Base-by-base conservation (phyloP, 2,329 filamentous ascomycete genomes). In the Capronia americana region DNA sequence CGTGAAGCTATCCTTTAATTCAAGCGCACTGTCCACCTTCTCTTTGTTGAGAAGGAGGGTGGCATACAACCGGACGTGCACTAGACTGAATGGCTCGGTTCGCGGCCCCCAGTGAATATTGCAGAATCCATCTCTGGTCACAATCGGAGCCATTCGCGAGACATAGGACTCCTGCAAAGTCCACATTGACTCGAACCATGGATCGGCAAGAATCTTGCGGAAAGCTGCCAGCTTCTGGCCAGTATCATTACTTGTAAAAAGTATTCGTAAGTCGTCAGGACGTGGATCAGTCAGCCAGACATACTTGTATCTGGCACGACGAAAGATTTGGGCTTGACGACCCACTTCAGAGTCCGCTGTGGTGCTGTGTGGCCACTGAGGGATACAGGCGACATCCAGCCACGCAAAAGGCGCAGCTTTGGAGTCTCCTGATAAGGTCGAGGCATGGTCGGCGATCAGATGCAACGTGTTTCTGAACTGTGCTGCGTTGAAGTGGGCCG, bases 301-400 rank as follows among this genome's bases (percentile, higher is more conserved):
- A 20, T 10, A 50, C n/a, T 7, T n/a, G 20, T 6, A 7, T 50
- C 46, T 50, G 6, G 46, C 46, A 50, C 46, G 8, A 17, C 46
- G 46, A 23, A 50, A 50, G 46, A 50, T 50, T 17, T n/a, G 46
- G 20, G 46, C 46, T 50, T 50, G 46, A 50, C 46, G 46, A n/a
- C 46, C 46, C 6, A 50, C 46, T 50, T 50, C 46, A 7, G 46
- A 50, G 46, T 50, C 20, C 20, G 46, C 46, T 10, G 20, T 23
- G 11, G 46, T 23, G 20, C 46, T 50, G n/a, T 50, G 8, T n/a
- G 8, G n/a, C 8, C 8, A 7, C 46, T 50, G 46, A 6, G 46
- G 20, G 6, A 50, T 50, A 23, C 46, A 50, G 20, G 46, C 46
- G 20, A 50, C 20, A 50, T 11, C 46, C 6, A 50, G 46, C 46